Evolutionary conservation across 768 basidiomycete species (phyloP), one percentile per base, ranked within the genome.

Genomic region (Peribolospora baueri): DNA sequence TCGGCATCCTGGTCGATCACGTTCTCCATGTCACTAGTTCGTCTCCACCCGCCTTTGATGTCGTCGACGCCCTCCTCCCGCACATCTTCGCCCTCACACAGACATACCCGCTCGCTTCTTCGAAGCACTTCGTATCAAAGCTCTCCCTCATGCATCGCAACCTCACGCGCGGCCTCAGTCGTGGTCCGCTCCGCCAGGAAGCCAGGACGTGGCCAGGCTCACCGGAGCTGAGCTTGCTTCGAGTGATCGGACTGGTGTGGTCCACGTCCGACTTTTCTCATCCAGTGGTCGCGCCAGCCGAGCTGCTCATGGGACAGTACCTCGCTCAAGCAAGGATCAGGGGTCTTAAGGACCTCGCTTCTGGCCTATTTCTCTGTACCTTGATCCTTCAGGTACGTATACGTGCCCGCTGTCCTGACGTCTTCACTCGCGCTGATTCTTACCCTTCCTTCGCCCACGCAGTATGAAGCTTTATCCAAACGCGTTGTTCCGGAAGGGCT

Each of bases 251-350:
- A 3, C 69, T 73, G 10, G 70, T 83, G 42, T 98, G 90, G 90
- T 82, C 88, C 3, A 87, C 88, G 3, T 91, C 86, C 65, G 93
- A 98, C 68, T 75, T 91, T 68, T 81, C 80, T 52, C 90, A 98
- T 67, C 76, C 79, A 0, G 87, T 97, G 49, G 71, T 86, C 14
- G 82, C 84, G 0, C 85, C 88, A 0, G 76, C 88, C 0, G 76
- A 86, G 51, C 69, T 97, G 13, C 74, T 97, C 54, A 83, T 93
- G 72, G 85, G 83, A 1, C 80, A 86, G 49, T 97, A 95, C 65
- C 79, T 98, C 13, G 80, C 80, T 6, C 72, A 98, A 39, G 75
- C 78, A 54, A 79, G 87, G 4, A 74, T 97, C 2, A 75, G 90
- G 52, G 76, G 77, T 8, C 63, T 84, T 11, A 58, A 68, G 13